Conservation (phyloP, 768 basidiomycete species). For the Amanita pallidorosea region DNA sequence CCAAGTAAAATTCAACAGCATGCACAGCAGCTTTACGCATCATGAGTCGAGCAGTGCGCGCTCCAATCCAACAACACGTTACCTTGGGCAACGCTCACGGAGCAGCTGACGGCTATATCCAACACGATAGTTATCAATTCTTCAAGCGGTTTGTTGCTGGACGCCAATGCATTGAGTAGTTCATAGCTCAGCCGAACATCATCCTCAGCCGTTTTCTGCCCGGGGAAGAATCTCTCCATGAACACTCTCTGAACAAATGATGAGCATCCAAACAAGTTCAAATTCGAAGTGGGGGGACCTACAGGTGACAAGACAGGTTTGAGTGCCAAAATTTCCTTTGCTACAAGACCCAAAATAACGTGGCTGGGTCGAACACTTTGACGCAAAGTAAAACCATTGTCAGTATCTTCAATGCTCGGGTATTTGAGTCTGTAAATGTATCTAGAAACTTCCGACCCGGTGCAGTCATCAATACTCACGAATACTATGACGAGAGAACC, state of each 20-base stretch:
- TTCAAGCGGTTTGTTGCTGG: slow-evolving; percentile 25
- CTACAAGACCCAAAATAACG: slow-evolving; percentile 20
- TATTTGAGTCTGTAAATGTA: slow-evolving; percentile 1
- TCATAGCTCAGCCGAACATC: slow-evolving; percentile 23
- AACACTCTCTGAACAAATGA: background rate
- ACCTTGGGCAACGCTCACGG: slow-evolving; percentile 37
- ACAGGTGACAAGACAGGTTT: slow-evolving; percentile 3
- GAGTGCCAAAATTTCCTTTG: slow-evolving; percentile 16
- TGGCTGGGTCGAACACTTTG: slow-evolving; percentile 17
- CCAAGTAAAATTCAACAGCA: slow-evolving; percentile 44
- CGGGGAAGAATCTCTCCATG: background rate
- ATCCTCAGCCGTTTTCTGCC: slow-evolving; percentile 13
- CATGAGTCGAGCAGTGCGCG: background rate
- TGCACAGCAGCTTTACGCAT: slow-evolving; percentile 25
- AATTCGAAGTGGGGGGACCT: background rate
- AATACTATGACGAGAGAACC: background rate
- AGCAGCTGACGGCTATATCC: slow-evolving; percentile 35
- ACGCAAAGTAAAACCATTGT: slow-evolving; percentile 21
- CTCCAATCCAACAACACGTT: background rate
- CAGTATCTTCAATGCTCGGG: slow-evolving; percentile 13
- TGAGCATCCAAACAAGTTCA: background rate
- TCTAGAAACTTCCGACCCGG: background rate
- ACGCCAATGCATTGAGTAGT: slow-evolving; percentile 27
- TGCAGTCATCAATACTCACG: background rate
- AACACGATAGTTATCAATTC: slow-evolving; percentile 33